Evolutionary conservation across 1,139 yeast species (phyloP), one percentile per base, ranked within the genome.

Genomic region (Pichia cactophila): DNA sequence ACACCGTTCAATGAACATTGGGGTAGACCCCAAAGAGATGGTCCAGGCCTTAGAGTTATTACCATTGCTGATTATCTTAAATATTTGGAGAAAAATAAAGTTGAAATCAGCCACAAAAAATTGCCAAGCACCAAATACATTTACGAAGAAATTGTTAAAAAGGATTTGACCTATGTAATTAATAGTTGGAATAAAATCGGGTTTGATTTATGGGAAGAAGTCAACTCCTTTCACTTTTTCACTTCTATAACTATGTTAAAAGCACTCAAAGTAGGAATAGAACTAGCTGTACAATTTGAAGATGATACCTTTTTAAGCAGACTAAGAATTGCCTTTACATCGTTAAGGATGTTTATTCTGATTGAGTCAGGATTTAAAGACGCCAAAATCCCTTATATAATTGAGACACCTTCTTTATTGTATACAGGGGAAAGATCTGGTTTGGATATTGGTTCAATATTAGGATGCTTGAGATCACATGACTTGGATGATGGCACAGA

Each of bases 1-100:
- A 61, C 77, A 0, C 72, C 85, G 1, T 90, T 84, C 58, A 64
- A 67, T 16, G 80, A 71, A 2, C 63, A 70, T 40, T 90, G 97
- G 98, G 97, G 97, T 1, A 74, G 98, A 58, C 98, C 98, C 0
- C 98, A 90, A 66, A 76, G 88, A 54, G 98, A 92, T 65, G 97
- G 97, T 0, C 97, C 97, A 0, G 94, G 95, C 0, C 72, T 90
- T 51, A 74, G 97, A 56, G 75, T 82, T 4, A 73, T 83, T 46
- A 74, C 96, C 1, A 73, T 84, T 33, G 66, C 78, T 44, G 77
- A 78, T 54, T 87, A 79, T 62, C 61, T 87, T 52, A 66, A 68
- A 29, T 57, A 73, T 11, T 64, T 81, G 50, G 57, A 68, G 6
- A 61, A 69, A 41, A 64, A 65, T 52, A 63, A 66, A 33, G 48